Percentiles rank a stretch among this genome's conserved stretches.
These are phyloP conservation scores for Talaromyces stipitatus DNA, from an alignment of 495 filamentous ascomycete species.

Conservation along the genomic window DNA sequence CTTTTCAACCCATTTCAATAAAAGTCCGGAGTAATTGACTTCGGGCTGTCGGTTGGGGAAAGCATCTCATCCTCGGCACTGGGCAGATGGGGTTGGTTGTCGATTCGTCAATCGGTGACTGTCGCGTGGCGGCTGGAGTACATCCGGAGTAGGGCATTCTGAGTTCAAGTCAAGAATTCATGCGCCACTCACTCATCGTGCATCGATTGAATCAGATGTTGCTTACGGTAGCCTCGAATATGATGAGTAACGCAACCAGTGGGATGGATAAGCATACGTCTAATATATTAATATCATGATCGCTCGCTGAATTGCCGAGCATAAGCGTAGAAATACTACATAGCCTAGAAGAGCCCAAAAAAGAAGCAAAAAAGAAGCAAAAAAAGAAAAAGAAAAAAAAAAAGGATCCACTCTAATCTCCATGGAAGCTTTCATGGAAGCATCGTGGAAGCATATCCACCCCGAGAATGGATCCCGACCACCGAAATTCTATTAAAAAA, in stretches of 20 bases:
- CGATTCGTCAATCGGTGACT: not conserved
- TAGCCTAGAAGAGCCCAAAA: not conserved
- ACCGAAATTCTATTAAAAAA: not conserved
- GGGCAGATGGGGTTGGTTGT: not conserved
- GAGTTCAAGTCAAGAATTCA: not conserved
- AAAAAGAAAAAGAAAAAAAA: not conserved
- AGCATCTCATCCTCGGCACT: not conserved
- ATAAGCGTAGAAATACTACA: not conserved
- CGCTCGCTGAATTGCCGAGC: not conserved
- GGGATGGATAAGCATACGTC: not conserved
- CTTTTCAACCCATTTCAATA: not conserved
- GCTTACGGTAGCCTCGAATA: not conserved
- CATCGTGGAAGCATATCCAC: not conserved
- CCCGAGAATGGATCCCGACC: not conserved
- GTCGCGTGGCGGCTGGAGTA: not conserved
- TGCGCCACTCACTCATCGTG: not conserved
- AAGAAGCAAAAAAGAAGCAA: not conserved
- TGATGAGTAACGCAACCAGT: not conserved
- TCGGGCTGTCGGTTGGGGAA: not conserved
- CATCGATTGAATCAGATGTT: not conserved
- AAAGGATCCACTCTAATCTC: not conserved
- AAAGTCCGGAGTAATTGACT: not conserved
- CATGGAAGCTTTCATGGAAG: conserved; percentile 1
- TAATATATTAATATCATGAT: not conserved
- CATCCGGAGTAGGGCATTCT: not conserved